Evolutionary conservation across 2,329 filamentous ascomycete species (phyloP), one percentile per base, ranked within the genome.

Genomic region (Aspergillus ochraceus): DNA sequence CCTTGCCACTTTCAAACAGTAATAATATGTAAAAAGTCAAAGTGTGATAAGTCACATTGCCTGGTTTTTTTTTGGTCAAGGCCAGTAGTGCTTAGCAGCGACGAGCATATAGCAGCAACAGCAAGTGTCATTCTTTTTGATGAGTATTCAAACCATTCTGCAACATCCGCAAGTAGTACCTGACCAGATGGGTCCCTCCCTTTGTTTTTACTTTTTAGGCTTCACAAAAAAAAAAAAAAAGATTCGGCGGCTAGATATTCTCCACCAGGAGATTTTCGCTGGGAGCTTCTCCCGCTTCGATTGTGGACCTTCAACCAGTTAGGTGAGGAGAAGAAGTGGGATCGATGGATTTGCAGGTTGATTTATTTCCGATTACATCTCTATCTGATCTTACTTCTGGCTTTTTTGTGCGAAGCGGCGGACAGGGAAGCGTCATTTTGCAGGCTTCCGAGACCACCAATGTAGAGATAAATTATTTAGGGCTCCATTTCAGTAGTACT

Each of bases 241-340:
- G 51, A 57, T 53, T 58, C 58, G 55, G 62, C 65, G 61, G 59
- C 60, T 66, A 42, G 36, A 39, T n/a, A 54, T 69, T 65, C 71
- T 70, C 71, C 71, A 74, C 71, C 60, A 66, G 69, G 62, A 63
- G 61, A 64, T 65, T 66, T 70, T 73, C 70, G 66, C 69, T 61
- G 68, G 66, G 69, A 73, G 70, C 71, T 74, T 74, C 71, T 74
- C 69, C 72, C 71, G 71, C 70, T 72, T 72, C 71, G 66, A 73
- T 74, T 69, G 72, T 74, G 72, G 72, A 71, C 71, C 72, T 70
- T 54, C 53, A 32, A 51, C 60, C 60, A 58, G 57, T 61, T 55
- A 32, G 49, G n/a, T 17, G 49, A 32, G 24, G 59, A 54, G 57
- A 8, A 42, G 36, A 14, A 42, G 55, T 53, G 51, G 52, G 59